Evolutionary conservation across 2,329 filamentous ascomycete genomes (phyloP), one percentile per base, ranked within the genome.

Genomic region (Aspergillus caelatus): DNA sequence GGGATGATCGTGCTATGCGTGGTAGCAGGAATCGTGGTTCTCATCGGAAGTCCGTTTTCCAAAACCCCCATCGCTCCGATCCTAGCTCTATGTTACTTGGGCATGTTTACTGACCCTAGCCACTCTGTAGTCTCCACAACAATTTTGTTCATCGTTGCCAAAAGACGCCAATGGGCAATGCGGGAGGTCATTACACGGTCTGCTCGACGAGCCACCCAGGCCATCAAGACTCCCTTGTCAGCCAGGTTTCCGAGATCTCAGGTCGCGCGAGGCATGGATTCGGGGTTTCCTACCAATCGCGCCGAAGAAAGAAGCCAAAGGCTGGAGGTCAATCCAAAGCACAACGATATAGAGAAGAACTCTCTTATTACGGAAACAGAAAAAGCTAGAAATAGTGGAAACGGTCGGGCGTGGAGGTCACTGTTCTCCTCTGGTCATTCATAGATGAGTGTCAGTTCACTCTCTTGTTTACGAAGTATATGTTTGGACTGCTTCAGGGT

Each of bases 1-100:
- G 68, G 68, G 19, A 69, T 70, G 63, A 70, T 70, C 21, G 61
- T 62, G 4, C 50, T 70, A 8, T 68, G 67, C 36, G 66, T 65
- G 1, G 65, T 70, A 16, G 68, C 65, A 12, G 68, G 67, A 2
- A 46, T 70, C 6, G 68, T 70, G 6, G 65, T 68, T 26, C 30
- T 69, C 14, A 61, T 70, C 21, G 68, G 68, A 65, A 57, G 68
- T 70, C 23, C 52, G 67, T 65, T 52, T 34, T 28, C 19, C 26
- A 14, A 16, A 23, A 21, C n/a, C 9, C 23, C 12, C 23, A 34
- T 32, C 19, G 4, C 14, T 54, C 10, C 21, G 30, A 28, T 8
- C 1, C 32, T 14, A 34, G 12, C 36, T 9, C n/a, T 3, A 8
- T 19, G 5, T 26, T n/a, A 21, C 8, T 12, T 19, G 9, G 16